These are phyloP conservation scores for Patellifolia procumbens DNA, from an alignment of 179 eudicot genomes.

Conservation along the genomic window DNA sequence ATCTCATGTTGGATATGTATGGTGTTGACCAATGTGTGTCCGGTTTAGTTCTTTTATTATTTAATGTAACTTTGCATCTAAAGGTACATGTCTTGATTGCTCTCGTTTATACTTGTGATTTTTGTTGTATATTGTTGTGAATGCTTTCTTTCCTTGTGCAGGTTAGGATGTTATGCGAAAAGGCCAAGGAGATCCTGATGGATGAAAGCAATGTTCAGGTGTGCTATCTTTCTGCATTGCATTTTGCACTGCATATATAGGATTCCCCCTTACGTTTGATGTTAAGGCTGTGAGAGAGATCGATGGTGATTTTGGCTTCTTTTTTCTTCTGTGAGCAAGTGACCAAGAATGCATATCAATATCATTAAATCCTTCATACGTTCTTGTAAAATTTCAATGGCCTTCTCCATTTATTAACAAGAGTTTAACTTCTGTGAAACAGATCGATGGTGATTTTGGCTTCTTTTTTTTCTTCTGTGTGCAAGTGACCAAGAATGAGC, in stretches of 20 bases:
- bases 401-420: too few relatives aligned
- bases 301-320: too few relatives aligned
- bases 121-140: constrained; percentile 4
- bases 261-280: too few relatives aligned
- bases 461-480: not conserved
- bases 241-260: too few relatives aligned
- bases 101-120: not conserved
- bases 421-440: not conserved
- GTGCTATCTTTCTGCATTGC: constrained; percentile 14
- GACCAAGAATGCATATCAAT: too few relatives aligned
- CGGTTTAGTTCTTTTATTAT: not conserved
- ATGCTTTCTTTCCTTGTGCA: constrained; percentile 25
- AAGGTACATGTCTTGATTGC: not conserved
- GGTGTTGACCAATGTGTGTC: not conserved
- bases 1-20: not conserved
- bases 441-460: not conserved
- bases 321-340: too few relatives aligned
- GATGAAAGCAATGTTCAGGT: constrained; percentile 98
- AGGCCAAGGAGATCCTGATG: constrained; percentile 88
- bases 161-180: constrained; percentile 74
- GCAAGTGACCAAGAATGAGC: not conserved
- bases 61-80: not conserved
- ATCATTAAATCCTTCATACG: too few relatives aligned
- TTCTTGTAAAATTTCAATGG: too few relatives aligned
- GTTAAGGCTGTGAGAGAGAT: too few relatives aligned